Conservation (phyloP, 164 flowering plant species). For the Vitis riparia region DNA sequence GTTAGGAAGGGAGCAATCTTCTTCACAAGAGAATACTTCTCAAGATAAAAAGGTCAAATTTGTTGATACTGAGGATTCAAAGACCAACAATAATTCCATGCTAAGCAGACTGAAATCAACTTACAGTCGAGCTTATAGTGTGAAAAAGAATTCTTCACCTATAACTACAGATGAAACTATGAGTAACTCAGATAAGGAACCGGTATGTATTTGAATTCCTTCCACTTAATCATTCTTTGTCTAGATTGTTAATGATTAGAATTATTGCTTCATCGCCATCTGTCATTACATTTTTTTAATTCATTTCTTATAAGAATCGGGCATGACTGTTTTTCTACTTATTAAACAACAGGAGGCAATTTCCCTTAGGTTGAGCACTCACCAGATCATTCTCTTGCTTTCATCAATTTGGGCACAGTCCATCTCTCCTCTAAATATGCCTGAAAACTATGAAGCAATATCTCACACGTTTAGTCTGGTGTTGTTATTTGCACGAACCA, state of each 20-base stretch:
- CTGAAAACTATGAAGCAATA: constrained; percentile 73
- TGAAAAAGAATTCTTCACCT: constrained; percentile 2
- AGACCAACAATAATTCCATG: not conserved
- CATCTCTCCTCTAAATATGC: constrained; percentile 53
- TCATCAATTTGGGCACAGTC: constrained; percentile 55
- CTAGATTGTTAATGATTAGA: too few species aligned
- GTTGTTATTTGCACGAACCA: constrained; percentile 23
- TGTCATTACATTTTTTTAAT: too few species aligned
- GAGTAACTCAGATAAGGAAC: constrained; percentile 4
- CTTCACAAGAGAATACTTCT: constrained; percentile 3
- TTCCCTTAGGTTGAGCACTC: constrained; percentile 61
- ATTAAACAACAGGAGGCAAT: not conserved
- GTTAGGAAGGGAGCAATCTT: not conserved
- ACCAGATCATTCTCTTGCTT: constrained; percentile 61
- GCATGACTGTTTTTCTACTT: too few species aligned
- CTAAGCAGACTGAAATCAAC: constrained; percentile 8
- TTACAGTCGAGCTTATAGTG: constrained; percentile 7
- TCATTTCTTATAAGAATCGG: too few species aligned
- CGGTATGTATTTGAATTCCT: not conserved
- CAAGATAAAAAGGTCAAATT: not conserved
- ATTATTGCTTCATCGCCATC: too few species aligned
- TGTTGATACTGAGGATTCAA: not conserved
- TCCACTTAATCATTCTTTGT: too few species aligned
- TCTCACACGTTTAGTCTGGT: constrained; percentile 71
- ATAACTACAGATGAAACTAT: constrained; percentile 1